A percentile compares a stretch with the other conserved stretches of the same genome.
Conservation (phyloP, 2,329 filamentous ascomycete genomes). For the Alternaria sp. region DNA sequence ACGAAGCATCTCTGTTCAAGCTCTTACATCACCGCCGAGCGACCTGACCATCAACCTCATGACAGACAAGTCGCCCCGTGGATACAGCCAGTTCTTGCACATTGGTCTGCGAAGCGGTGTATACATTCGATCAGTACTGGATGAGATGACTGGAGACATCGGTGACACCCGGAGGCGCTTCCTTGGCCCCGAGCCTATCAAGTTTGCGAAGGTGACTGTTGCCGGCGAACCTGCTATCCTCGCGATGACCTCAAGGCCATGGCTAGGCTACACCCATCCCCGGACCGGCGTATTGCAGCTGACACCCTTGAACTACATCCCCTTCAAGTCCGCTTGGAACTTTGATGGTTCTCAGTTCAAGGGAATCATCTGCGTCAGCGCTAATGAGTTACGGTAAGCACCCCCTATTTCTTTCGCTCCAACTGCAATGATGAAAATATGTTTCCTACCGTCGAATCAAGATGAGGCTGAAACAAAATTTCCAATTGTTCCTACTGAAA, state of each 20-base stretch:
- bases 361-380: slow-evolving; percentile 92
- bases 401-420: slow-evolving; percentile 32
- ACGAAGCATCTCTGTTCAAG: slow-evolving; percentile 93
- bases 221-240: slow-evolving; percentile 84
- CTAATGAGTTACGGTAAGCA: slow-evolving; percentile 81
- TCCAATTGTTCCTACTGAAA: slow-evolving; percentile 99
- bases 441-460: slow-evolving; percentile 46
- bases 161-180: slow-evolving; percentile 96
- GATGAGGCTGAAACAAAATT: slow-evolving; percentile 58
- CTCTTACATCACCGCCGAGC: slow-evolving; percentile 86
- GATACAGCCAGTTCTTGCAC: slow-evolving; percentile 89
- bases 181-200: slow-evolving; percentile 86
- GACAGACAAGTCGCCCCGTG: slow-evolving; percentile 89
- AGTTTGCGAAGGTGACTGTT: slow-evolving; percentile 88
- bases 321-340: slow-evolving; percentile 92
- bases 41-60: slow-evolving; percentile 92
- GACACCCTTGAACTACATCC: slow-evolving; percentile 86
- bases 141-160: slow-evolving; percentile 93
- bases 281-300: slow-evolving; percentile 88
- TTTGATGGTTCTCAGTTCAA: slow-evolving; percentile 96
- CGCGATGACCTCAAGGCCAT: slow-evolving; percentile 90
- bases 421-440: slow-evolving; percentile 68
- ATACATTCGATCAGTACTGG: slow-evolving; percentile 91
- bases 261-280: slow-evolving; percentile 91
- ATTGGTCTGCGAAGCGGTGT: slow-evolving; percentile 96